Evolutionary conservation across 2,329 filamentous ascomycete species (phyloP).

Genomic region (Fusarium longipes): DNA sequence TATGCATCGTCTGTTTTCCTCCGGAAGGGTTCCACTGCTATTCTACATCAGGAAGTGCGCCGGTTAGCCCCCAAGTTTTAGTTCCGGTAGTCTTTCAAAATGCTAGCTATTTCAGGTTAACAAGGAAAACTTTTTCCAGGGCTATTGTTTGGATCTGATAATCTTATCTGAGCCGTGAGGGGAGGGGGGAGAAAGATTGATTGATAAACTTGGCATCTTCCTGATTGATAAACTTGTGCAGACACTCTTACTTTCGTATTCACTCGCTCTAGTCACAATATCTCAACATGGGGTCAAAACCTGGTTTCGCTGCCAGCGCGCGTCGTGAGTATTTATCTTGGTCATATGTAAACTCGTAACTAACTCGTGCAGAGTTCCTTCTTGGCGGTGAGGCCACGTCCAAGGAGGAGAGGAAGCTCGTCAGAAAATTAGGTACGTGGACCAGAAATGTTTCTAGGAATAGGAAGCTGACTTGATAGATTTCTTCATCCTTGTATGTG

Average conservation of each 20-base stretch:
- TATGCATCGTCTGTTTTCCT: background rate
- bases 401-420: conserved; percentile 45
- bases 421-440: conserved; percentile 46
- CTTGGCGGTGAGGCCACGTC: conserved; percentile 23
- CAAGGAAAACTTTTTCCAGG: background rate
- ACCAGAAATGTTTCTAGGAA: accelerated
- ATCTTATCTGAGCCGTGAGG: background rate
- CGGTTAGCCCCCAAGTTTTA: background rate
- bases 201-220: background rate
- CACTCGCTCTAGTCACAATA: background rate
- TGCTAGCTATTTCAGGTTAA: background rate
- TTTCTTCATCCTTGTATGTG: conserved; percentile 49
- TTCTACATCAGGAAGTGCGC: background rate
- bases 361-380: conserved; percentile 9
- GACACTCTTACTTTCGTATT: background rate
- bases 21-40: conserved; percentile 2
- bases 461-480: conserved; percentile 23
- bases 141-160: conserved; percentile 28
- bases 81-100: background rate
- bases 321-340: background rate
- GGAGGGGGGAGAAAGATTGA: background rate
- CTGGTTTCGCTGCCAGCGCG: background rate
- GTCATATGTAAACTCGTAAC: accelerated
- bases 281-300: conserved; percentile 1
- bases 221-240: background rate